Base-by-base conservation (phyloP, 768 basidiomycete genomes). In the Lactifluus rugatus region DNA sequence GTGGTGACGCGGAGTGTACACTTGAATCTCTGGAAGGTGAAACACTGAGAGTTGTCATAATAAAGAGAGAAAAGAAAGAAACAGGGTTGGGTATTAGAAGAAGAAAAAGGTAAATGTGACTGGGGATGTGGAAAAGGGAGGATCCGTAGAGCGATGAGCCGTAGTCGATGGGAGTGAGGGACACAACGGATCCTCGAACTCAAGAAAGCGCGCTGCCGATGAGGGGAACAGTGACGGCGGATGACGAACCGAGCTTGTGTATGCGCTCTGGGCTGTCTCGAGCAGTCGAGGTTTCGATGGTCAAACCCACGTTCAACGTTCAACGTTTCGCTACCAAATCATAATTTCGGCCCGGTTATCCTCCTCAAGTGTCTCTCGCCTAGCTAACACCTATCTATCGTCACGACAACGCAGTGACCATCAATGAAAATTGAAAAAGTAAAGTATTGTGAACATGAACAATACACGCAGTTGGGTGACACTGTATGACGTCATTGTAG, bases 121-220 rank as follows among this genome's bases (percentile, higher is more conserved):
- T 16, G 55, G 23, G 7, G 46, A 39, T 37, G 45, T 37, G 54
- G 11, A 41, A 50, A 26, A 62, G 48, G 60, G 76, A 78, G 76
- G 77, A 80, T 79, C 78, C 81, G 78, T 72, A 78, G 76, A 73
- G 76, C 74, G 59, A 56, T 36, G 48, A 44, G 42, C 36, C 74
- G 67, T 69, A 72, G 65, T 72, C 71, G 72, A 8, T 39, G 72
- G 34, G 13, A 70, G 71, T n/a, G 69, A 69, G 67, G 67, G 71
- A 76, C 76, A 69, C 77, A 77, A 77, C 76, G 76, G 77, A 78
- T 75, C 78, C 77, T 70, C 68, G 42, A 55, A 11, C 9, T 10
- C 34, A 10, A 7, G 17, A 51, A 17, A 21, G 25, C 23, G 28
- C 32, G n/a, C 23, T 34, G 23, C 19, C 52, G 32, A 54, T 54